Conservation (phyloP, 73 alveolate species). For the Stentor coeruleus region DNA sequence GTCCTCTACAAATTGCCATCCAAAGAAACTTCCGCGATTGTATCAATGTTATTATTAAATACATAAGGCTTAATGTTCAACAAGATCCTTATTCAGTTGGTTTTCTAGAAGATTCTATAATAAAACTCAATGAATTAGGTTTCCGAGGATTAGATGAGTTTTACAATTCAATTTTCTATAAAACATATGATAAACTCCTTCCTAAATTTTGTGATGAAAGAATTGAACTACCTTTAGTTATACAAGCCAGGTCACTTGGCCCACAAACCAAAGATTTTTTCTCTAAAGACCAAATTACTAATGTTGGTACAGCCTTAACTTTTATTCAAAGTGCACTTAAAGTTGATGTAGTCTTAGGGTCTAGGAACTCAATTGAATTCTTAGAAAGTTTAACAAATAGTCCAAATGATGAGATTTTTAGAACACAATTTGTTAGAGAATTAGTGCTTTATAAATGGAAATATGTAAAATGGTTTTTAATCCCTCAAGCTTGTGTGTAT, state of each 20-base stretch:
- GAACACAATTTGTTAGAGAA: not conserved
- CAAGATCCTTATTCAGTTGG: not conserved
- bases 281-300: not conserved
- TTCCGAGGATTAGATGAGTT: not conserved
- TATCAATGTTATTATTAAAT: not conserved
- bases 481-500: not conserved
- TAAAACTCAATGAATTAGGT: not conserved
- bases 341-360: not conserved
- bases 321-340: not conserved
- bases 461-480: not conserved
- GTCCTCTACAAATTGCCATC: not conserved
- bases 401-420: slow-evolving; percentile 5
- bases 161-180: not conserved
- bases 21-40: slow-evolving; percentile 1
- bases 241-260: not conserved
- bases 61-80: not conserved
- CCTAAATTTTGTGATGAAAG: slow-evolving; percentile 1
- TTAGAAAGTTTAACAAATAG: not conserved
- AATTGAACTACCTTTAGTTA: not conserved
- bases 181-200: not conserved
- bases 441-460: slow-evolving; percentile 6
- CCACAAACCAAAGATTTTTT: not conserved
- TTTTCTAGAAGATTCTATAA: not conserved
- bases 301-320: not conserved
- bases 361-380: not conserved